Base-by-base conservation (phyloP, 78 protist genomes). In the Dictyostelium brefeldianum region DNA sequence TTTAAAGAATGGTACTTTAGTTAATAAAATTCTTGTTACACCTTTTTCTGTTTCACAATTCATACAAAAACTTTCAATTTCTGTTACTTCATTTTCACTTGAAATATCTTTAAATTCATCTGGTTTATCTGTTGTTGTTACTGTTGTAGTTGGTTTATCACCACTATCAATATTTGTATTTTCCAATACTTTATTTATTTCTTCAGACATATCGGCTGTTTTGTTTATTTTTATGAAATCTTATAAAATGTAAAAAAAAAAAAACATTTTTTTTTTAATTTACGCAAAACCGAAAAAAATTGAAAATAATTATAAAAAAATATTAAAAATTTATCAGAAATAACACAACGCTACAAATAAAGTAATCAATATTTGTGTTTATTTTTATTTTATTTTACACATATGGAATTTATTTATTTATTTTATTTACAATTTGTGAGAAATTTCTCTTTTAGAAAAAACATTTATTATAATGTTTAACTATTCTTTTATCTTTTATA, bases 1-100 rank as follows among this genome's bases (percentile, higher is more conserved):
- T 18, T 78, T 50, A 96, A 98, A 98, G 89, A 83, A 83, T 51
- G 99, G 99, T 3, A 98, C 94, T 25, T 73, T 47, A 5, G 96
- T 95, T 25, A 96, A 51, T 10, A 98, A 95, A 51, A 98, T 25
- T 8, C 97, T 65, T 7, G 99, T 98, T 36, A 51, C 17, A 41
- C 99, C 99, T 17, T 90, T 43, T 78, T 92, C 95, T 12, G 80
- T 31, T 41, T 75, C 82, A 27, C 97, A 96, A 54, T 85, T 14
- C 90, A 96, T 83, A 74, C 97, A 96, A 29, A 92, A 84, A 31
- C 89, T 74, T 6, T 73, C 79, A 64, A 59, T 91, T 43, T 85
- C 83, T n/a, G 62, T 36, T 48, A 84, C 56, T 43, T 46, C 41
- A n/a, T 31, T 51, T 4, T 75, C 71, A 10, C 22, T n/a, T 75